Base-by-base conservation (phyloP, 1,139 yeast species). In the Yamadazyma kanchanaburiensis region DNA sequence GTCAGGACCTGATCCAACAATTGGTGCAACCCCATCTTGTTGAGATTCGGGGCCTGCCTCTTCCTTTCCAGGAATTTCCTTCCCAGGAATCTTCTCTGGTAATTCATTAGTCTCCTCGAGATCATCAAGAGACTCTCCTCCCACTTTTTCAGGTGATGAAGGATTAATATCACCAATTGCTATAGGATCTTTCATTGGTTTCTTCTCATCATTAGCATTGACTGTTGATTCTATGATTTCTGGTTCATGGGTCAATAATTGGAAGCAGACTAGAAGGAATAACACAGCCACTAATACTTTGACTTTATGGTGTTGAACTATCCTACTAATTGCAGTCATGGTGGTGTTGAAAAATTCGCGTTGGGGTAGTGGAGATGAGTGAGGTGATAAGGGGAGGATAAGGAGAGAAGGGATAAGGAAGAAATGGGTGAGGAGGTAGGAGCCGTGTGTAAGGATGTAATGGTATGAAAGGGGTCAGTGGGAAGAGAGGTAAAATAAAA, bases 261-360 rank as follows among this genome's bases (percentile, higher is more conserved):
- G 38, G 10, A 21, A 30, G 22, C 28, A 18, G 12, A 27, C 37
- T 5, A 33, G 12, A 2, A 28, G 10, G 3, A 22, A 27, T 12
- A 38, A 32, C 10, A 30, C 22, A 1, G 27, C 41, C n/a, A 26
- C 24, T 2, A 40, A 6, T 10, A 38, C 6, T 27, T 31, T 33
- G 8, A 31, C 20, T 18, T 24, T 27, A 21, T 40, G 38, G 12
- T 34, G 38, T 20, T 4, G 8, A 1, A 35, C 12, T 11, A 23
- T 15, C 21, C 30, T 38, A 6, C 14, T 16, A 10, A 36, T 11
- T 8, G 20, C 20, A 18, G 20, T 7, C 20, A 18, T 18, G 10
- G 20, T n/a, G n/a, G n/a, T n/a, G n/a, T n/a, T n/a, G n/a, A n/a
- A n/a, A n/a, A n/a, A n/a, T n/a, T n/a, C n/a, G n/a, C n/a, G n/a